Conservation (phyloP, 2,329 filamentous ascomycete genomes). For the Epicoccum sorghinum region DNA sequence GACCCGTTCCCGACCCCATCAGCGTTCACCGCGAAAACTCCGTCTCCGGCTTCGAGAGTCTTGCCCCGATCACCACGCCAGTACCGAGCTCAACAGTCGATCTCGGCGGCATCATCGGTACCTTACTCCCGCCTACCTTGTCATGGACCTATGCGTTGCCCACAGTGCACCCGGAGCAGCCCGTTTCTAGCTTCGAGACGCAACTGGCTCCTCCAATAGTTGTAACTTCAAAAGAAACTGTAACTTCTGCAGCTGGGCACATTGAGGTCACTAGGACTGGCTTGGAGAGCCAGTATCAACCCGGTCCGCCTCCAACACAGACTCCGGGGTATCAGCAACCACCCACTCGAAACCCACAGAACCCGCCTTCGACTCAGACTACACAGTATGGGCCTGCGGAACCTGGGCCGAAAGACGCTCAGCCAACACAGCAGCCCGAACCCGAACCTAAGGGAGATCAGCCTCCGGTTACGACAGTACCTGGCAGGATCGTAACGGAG, state of each 20-base stretch:
- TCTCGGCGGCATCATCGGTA: not conserved
- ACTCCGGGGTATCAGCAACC: too few relatives aligned
- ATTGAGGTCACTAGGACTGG: not conserved
- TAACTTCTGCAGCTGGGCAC: not conserved
- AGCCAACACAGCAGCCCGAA: not conserved
- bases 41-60: too few relatives aligned
- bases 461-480: not conserved
- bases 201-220: too few relatives aligned
- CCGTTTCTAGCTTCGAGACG: not conserved
- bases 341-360: too few relatives aligned
- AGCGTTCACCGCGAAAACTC: not conserved
- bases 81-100: not conserved
- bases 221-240: not conserved
- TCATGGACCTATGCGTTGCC: not conserved
- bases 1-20: too few relatives aligned
- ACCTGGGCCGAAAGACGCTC: not conserved
- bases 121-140: not conserved
- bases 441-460: not conserved
- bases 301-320: too few relatives aligned
- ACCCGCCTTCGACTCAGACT: too few relatives aligned
- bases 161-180: not conserved
- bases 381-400: not conserved
- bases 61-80: not conserved
- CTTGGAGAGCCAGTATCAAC: not conserved
- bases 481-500: constrained; percentile 4